These are phyloP conservation scores for Rhodotorula taiwanensis DNA, from an alignment of 768 basidiomycete species.

Conservation along the genomic window DNA sequence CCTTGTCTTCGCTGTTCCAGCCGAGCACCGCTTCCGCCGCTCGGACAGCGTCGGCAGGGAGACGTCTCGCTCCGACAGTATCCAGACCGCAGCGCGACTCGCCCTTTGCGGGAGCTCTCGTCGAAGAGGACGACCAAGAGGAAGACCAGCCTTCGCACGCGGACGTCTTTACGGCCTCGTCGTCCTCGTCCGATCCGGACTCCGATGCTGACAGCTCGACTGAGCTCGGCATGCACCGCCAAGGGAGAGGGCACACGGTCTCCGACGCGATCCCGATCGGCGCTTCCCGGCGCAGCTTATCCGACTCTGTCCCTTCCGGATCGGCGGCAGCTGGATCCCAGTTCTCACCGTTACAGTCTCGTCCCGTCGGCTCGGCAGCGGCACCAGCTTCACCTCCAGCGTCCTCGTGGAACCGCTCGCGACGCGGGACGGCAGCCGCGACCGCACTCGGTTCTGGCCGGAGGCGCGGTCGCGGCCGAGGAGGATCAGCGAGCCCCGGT, in stretches of 20 bases:
- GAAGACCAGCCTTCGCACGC: conserved; percentile 6
- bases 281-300: too few relatives aligned
- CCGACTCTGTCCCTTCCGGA: too few relatives aligned
- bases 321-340: too few relatives aligned
- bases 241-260: background rate
- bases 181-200: background rate
- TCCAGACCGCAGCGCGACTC: conserved; percentile 20
- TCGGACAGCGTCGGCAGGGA: conserved; percentile 54
- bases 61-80: too few relatives aligned
- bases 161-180: conserved; percentile 11
- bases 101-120: conserved; percentile 54
- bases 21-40: conserved; percentile 43
- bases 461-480: background rate
- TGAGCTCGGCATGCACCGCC: background rate
- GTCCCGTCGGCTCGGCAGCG: background rate
- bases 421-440: too few relatives aligned
- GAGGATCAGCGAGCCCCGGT: conserved; percentile 13
- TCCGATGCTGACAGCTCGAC: too few relatives aligned
- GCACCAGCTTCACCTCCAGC: too few relatives aligned
- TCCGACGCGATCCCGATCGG: too few relatives aligned
- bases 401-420: too few relatives aligned
- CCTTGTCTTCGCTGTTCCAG: conserved; percentile 22
- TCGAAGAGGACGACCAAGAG: conserved; percentile 13
- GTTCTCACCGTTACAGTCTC: background rate
- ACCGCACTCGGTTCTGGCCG: background rate